phyloP scores from a whole-genome alignment of 192 early-diverging fungal species.

The Linnemannia elongata region DNA sequence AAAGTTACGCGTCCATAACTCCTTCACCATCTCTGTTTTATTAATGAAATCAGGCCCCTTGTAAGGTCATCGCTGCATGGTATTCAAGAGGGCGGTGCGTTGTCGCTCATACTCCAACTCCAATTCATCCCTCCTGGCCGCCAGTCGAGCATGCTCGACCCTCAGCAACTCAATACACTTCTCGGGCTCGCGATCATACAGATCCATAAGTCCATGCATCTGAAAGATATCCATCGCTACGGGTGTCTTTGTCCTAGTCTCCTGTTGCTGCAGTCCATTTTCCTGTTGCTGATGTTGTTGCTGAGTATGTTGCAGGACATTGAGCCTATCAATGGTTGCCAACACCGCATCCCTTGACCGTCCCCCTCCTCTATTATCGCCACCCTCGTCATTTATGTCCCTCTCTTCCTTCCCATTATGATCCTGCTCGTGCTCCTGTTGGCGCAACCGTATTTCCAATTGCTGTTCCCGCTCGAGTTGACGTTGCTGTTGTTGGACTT shows the following conservation, averaged over 20 bases:
- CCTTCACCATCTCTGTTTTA: no score
- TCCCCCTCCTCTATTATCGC: not conserved
- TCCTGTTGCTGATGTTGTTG: not conserved
- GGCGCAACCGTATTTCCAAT: not conserved
- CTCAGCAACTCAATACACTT: conserved; percentile 10
- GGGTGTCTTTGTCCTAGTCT: not conserved
- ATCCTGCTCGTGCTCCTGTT: no score
- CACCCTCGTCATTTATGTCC: not conserved
- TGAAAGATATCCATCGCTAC: conserved; percentile 12
- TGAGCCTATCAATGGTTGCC: not conserved
- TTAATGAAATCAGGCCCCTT: no score
- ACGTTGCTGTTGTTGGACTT: not conserved
- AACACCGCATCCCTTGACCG: not conserved
- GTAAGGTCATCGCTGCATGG: not conserved
- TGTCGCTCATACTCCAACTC: conserved; percentile 31
- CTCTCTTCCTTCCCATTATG: not conserved
- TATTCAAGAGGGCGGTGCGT: conserved; percentile 15
- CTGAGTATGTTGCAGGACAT: not conserved
- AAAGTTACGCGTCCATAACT: no score
- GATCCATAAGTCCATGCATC: conserved; percentile 20
- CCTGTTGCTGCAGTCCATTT: not conserved
- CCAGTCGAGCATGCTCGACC: conserved; percentile 19
- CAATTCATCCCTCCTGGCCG: conserved; percentile 13
- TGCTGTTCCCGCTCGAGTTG: not conserved
- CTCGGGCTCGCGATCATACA: conserved; percentile 18